These are phyloP conservation scores for Alectoria sarmentosa DNA, from an alignment of 495 filamentous ascomycete genomes.

Conservation along the genomic window DNA sequence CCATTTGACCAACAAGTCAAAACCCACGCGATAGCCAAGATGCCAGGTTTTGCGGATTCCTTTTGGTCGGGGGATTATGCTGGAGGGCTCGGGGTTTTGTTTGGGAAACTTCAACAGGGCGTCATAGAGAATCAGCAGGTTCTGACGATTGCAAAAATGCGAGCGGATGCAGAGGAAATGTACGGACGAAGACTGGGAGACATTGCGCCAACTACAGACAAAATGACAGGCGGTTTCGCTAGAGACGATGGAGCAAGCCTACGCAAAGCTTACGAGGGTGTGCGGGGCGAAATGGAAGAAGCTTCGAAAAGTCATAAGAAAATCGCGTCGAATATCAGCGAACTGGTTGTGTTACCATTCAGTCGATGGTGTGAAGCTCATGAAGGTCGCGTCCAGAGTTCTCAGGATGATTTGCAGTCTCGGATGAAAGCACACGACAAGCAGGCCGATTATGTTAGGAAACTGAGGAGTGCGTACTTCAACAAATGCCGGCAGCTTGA, in stretches of 20 bases:
- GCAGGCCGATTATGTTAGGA: conserved; percentile 82
- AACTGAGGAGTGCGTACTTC: conserved; percentile 92
- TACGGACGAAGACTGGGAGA: conserved; percentile 77
- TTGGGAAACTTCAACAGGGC: conserved; percentile 94
- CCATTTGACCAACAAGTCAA: neutral
- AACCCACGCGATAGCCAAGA: conserved; percentile 31
- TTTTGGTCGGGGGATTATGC: conserved; percentile 96
- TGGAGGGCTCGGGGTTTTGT: conserved; percentile 88
- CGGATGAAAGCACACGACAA: conserved; percentile 89
- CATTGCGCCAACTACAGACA: conserved; percentile 77
- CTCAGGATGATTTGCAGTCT: conserved; percentile 83
- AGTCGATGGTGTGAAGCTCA: conserved; percentile 93
- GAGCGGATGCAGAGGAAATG: conserved; percentile 88
- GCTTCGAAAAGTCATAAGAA: conserved; percentile 86
- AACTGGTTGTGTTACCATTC: conserved; percentile 91
- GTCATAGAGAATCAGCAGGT: conserved; percentile 93
- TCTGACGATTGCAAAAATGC: conserved; percentile 81
- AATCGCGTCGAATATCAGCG: conserved; percentile 91
- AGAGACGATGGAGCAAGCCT: conserved; percentile 96
- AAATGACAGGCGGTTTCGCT: conserved; percentile 73
- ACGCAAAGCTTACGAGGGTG: conserved; percentile 93
- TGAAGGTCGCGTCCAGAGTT: conserved; percentile 80
- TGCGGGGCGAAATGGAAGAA: conserved; percentile 90
- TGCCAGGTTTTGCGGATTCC: conserved; percentile 86
- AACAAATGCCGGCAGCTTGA: conserved; percentile 96